Evolutionary conservation across 352 stramenopile species (phyloP).

Genomic region (Phytophthora chlamydospora): DNA sequence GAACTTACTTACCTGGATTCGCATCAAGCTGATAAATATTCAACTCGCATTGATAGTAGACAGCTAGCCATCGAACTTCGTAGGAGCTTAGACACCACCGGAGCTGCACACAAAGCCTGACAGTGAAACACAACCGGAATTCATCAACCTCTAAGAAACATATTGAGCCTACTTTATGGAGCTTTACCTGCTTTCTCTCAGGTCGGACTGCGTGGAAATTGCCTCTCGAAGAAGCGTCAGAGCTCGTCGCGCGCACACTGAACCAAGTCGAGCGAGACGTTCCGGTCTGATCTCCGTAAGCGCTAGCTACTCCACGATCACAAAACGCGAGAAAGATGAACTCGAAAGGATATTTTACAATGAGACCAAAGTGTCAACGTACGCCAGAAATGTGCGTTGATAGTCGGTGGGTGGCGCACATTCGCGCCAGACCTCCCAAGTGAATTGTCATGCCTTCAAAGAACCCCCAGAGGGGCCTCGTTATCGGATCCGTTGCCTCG

Average conservation of each 20-base stretch:
- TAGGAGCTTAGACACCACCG: conserved; percentile 49
- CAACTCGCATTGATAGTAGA: conserved; percentile 53
- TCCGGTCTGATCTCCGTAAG: conserved; percentile 48
- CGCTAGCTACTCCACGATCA: conserved; percentile 35
- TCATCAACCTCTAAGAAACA: no score
- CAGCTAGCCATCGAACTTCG: conserved; percentile 50
- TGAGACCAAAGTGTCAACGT: conserved; percentile 7
- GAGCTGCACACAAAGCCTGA: conserved; percentile 46
- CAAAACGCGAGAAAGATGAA: neutral
- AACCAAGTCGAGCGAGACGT: conserved; percentile 40
- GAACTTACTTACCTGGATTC: conserved; percentile 40
- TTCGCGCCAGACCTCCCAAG: conserved; percentile 12
- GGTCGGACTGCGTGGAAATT: conserved; percentile 1
- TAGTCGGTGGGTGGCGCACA: conserved; percentile 37
- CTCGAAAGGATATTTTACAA: neutral
- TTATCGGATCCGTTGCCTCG: conserved; percentile 6
- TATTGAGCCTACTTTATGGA: neutral
- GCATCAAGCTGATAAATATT: conserved; percentile 56
- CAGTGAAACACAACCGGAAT: neutral
- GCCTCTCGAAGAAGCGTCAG: conserved; percentile 29
- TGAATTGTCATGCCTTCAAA: conserved; percentile 20
- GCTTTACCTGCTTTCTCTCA: conserved; percentile 28
- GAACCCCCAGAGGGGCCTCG: conserved; percentile 18
- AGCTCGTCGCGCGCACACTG: conserved; percentile 47
- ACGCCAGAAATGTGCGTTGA: conserved; percentile 39